phyloP scores from a whole-genome alignment of 148 eudicot genomes.

The Cornus florida region DNA sequence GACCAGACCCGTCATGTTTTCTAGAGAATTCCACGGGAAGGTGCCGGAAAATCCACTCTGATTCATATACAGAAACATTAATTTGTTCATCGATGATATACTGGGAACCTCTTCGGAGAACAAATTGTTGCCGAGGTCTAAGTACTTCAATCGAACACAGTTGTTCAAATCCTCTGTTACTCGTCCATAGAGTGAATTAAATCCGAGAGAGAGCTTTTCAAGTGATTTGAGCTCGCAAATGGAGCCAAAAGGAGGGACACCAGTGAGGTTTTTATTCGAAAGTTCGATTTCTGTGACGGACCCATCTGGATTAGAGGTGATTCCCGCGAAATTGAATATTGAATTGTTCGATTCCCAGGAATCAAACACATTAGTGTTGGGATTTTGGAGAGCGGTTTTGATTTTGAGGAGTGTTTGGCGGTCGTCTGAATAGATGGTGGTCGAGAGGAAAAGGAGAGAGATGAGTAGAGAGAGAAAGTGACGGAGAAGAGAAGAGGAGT shows the following conservation, averaged over 20 bases:
- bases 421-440: slow-evolving; percentile 14
- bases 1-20: slow-evolving; percentile 43
- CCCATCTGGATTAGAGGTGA: slow-evolving; percentile 38
- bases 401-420: slow-evolving; percentile 38
- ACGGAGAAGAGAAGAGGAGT: background rate
- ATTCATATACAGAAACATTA: slow-evolving; percentile 52
- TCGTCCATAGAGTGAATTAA: slow-evolving; percentile 44
- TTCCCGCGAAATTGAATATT: slow-evolving; percentile 41
- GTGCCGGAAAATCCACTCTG: slow-evolving; percentile 54
- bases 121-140: slow-evolving; percentile 72
- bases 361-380: slow-evolving; percentile 36
- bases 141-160: slow-evolving; percentile 49
- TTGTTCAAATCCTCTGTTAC: slow-evolving; percentile 30
- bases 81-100: slow-evolving; percentile 36
- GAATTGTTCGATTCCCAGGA: slow-evolving; percentile 31
- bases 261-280: slow-evolving; percentile 47
- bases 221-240: slow-evolving; percentile 58
- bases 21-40: slow-evolving; percentile 71
- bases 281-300: slow-evolving; percentile 53
- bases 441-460: background rate
- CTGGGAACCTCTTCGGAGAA: slow-evolving; percentile 64
- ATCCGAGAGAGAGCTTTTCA: slow-evolving; percentile 63
- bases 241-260: slow-evolving; percentile 39
- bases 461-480: background rate
- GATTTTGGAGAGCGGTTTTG: slow-evolving; percentile 39